Evolutionary conservation across 306 rosid genomes (phyloP), one percentile per base, ranked within the genome.

Genomic region (Cucumis melo): DNA sequence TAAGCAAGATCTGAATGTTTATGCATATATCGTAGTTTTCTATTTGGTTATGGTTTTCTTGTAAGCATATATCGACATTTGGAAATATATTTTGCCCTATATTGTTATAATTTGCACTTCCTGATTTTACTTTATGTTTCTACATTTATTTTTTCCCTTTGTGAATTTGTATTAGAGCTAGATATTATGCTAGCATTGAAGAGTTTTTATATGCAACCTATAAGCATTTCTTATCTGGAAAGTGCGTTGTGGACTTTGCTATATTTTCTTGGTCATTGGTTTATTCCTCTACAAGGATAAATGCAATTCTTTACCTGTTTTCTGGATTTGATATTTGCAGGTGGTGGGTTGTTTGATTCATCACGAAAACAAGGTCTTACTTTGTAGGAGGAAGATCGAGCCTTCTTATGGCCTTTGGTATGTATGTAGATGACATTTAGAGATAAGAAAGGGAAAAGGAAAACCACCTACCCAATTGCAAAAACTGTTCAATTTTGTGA

Each of bases 371-470:
- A 87, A 86, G 86, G 87, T 91, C 80, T 88, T 94, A 75, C 99
- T 94, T 87, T 94, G 99, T 93, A 94, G 92, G 95, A 85, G 99
- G 87, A 94, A 84, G 75, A 92, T 94, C 76, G 91, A 94, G 79
- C 99, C 99, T 46, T 94, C 99, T 71, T 87, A 83, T 21, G 99
- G 97, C 75, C 96, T 92, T 68, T 94, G 99, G 99, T 94, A 90
- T 53, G 96, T 81, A 9, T 6, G 20, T 51, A 16, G 56, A 56
- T 65, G 24, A 42, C 13, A 67, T 70, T 42, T 78, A 21, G 73
- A 68, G 82, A 50, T 78, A n/a, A 55, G 78, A 73, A 77, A 10
- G 60, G 39, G 17, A 1, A 46, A 70, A 46, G 39, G 17, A 1
- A 46, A 70, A 46, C 21, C 68, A n/a, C 68, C 78, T 21, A 19